Conservation (phyloP, 1,139 yeast species). For the Suhomyces yuchorum region DNA sequence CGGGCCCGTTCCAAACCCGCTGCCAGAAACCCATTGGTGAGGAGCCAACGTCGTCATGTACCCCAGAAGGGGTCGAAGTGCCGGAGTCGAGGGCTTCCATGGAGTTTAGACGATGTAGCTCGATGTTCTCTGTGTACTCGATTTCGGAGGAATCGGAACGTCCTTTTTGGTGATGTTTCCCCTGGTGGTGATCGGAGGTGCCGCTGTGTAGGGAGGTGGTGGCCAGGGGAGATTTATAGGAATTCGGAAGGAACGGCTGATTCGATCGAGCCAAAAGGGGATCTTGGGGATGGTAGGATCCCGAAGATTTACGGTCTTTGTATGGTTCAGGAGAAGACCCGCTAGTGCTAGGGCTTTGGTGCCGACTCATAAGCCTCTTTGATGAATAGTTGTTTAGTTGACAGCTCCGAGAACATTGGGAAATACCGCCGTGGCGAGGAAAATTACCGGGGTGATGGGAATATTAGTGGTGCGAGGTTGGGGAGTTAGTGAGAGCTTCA, state of each 20-base stretch:
- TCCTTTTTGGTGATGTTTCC: neutral
- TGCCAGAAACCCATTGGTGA: neutral
- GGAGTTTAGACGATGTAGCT: conserved; percentile 6
- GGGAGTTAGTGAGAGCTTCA: too few relatives aligned
- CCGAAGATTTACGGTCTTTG: neutral
- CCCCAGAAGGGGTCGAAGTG: neutral
- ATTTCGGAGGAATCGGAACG: neutral
- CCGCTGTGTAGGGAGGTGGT: neutral
- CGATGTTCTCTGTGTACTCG: conserved; percentile 4
- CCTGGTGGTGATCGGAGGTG: neutral
- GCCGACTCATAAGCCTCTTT: neutral
- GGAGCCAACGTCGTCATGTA: too few relatives aligned
- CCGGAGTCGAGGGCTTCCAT: conserved; percentile 4
- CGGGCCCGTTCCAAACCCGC: conserved; percentile 55
- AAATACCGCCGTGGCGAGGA: neutral
- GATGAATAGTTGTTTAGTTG: neutral
- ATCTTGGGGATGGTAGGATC: neutral
- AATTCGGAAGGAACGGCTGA: neutral
- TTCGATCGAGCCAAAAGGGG: neutral
- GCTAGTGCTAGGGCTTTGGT: neutral
- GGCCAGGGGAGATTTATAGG: neutral
- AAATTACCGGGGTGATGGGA: neutral
- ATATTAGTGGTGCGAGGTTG: too few relatives aligned
- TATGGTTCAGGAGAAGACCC: neutral
- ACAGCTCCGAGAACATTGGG: neutral